phyloP scores from a whole-genome alignment of 805 yeast species.

The Dipodascus geniculatus region DNA sequence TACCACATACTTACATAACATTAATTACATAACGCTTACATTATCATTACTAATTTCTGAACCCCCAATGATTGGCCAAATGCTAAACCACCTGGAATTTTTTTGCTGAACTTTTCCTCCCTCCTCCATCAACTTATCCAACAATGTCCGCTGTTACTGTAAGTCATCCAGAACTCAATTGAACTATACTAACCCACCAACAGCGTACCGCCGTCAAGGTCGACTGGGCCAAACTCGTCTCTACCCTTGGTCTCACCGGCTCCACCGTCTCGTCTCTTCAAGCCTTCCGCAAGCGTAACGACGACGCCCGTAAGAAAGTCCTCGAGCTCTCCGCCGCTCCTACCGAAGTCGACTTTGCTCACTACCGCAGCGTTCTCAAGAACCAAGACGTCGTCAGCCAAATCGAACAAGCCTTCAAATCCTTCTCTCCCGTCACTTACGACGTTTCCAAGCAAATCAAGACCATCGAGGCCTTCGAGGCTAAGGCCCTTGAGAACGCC shows the following conservation, averaged over 20 bases:
- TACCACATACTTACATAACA: too few species aligned
- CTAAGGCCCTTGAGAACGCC: slow-evolving; percentile 92
- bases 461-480: slow-evolving; percentile 87
- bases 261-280: slow-evolving; percentile 79
- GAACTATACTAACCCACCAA: neutral
- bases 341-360: slow-evolving; percentile 65
- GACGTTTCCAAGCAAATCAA: slow-evolving; percentile 84
- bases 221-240: slow-evolving; percentile 88
- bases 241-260: slow-evolving; percentile 86
- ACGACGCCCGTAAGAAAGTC: slow-evolving; percentile 84
- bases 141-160: slow-evolving; percentile 2
- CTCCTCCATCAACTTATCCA: neutral
- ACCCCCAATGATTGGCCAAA: neutral
- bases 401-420: slow-evolving; percentile 62
- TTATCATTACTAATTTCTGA: neutral
- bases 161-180: neutral
- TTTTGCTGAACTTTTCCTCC: neutral
- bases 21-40: neutral
- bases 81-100: neutral
- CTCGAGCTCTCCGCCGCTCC: slow-evolving; percentile 61
- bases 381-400: slow-evolving; percentile 70
- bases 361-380: slow-evolving; percentile 71
- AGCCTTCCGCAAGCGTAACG: slow-evolving; percentile 95
- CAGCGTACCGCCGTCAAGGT: slow-evolving; percentile 57
- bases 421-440: slow-evolving; percentile 74